phyloP scores from a whole-genome alignment of 1,139 yeast species.

The Candida tetrigidarum region DNA sequence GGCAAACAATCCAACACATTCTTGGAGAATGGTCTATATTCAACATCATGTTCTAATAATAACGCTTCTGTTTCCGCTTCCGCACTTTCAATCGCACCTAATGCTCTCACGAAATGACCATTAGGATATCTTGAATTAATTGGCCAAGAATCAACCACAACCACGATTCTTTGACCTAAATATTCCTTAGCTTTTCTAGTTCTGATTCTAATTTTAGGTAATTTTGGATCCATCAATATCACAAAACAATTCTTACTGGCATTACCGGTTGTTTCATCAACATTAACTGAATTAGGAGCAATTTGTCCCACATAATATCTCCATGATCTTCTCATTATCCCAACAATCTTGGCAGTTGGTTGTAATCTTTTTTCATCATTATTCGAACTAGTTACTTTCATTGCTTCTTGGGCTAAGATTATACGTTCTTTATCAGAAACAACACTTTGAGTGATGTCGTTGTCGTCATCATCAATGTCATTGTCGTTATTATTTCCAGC shows the following conservation, averaged over 20 bases:
- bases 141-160: slow-evolving; percentile 94
- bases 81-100: slow-evolving; percentile 90
- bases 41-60: slow-evolving; percentile 92
- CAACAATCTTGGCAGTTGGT: slow-evolving; percentile 94
- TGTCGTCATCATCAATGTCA: slow-evolving; percentile 35
- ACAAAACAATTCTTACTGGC: slow-evolving; percentile 84
- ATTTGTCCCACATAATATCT: slow-evolving; percentile 95
- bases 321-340: slow-evolving; percentile 91
- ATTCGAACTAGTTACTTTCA: slow-evolving; percentile 49
- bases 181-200: slow-evolving; percentile 87
- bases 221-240: slow-evolving; percentile 82
- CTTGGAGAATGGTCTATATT: slow-evolving; percentile 93
- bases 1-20: slow-evolving; percentile 94
- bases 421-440: slow-evolving; percentile 79
- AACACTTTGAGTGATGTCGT: slow-evolving; percentile 27
- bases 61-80: slow-evolving; percentile 98
- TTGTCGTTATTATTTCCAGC: slow-evolving; percentile 60
- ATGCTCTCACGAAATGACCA: slow-evolving; percentile 90
- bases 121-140: slow-evolving; percentile 82
- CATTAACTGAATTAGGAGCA: slow-evolving; percentile 75
- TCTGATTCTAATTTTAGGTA: slow-evolving; percentile 85
- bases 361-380: slow-evolving; percentile 54
- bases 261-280: slow-evolving; percentile 51
- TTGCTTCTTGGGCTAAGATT: slow-evolving; percentile 77
- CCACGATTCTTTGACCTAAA: slow-evolving; percentile 85